Percentiles rank a stretch among this genome's conserved stretches.
phyloP scores from a whole-genome alignment of 345 rosid genomes.

The Eutrema heterophyllum region DNA sequence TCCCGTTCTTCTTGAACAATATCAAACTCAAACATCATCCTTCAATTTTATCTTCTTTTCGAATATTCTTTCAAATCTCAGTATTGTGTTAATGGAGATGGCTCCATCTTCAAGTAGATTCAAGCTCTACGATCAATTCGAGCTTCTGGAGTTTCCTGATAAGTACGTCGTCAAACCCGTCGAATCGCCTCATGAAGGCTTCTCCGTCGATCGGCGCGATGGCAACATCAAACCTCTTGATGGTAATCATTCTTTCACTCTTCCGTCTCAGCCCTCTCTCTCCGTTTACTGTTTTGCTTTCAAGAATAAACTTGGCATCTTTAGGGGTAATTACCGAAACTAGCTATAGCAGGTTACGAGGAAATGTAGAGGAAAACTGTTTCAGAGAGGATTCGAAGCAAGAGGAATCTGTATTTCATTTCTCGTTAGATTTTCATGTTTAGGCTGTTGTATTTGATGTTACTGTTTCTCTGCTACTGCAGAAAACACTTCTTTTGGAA shows the following conservation, averaged over 20 bases:
- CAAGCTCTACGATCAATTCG: conserved; percentile 62
- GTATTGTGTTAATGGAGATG: conserved; percentile 37
- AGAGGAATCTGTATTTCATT: not conserved
- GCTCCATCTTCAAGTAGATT: conserved; percentile 42
- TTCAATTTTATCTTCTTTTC: not conserved
- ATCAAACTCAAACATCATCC: not conserved
- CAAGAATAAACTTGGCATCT: not conserved
- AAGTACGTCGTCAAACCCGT: conserved; percentile 65
- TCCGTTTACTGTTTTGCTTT: not conserved
- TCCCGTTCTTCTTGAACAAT: not conserved
- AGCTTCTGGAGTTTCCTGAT: conserved; percentile 71
- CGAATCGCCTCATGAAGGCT: conserved; percentile 59
- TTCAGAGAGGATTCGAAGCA: not conserved
- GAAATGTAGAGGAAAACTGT: not conserved
- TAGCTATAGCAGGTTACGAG: not conserved
- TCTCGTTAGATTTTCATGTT: not conserved
- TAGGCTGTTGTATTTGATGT: not conserved
- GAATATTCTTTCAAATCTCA: not conserved
- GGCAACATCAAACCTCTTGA: conserved; percentile 55
- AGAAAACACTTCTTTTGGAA: conserved; percentile 44
- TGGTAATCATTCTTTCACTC: conserved; percentile 30
- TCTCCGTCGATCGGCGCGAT: conserved; percentile 63
- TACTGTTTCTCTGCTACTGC: not conserved
- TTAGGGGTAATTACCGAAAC: not conserved
- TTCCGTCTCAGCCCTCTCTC: not conserved